Evolutionary conservation across 2,329 filamentous ascomycete species (phyloP).

Genomic region (Cucurbitaria berberidis): DNA sequence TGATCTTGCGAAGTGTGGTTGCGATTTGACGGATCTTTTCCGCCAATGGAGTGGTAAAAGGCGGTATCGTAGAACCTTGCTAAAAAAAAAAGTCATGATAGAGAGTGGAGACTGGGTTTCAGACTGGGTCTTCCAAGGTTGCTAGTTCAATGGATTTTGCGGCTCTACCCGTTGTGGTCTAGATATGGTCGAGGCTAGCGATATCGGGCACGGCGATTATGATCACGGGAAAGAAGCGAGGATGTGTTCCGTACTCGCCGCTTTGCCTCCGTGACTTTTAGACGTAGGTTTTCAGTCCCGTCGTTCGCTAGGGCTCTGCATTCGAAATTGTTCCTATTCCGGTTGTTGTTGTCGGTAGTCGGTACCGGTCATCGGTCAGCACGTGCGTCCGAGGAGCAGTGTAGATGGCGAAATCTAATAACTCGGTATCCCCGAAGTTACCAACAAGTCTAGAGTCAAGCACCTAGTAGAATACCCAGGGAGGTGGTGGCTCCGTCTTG

Average conservation of each 20-base stretch:
- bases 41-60: background rate
- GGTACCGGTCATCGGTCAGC: conserved; percentile 3
- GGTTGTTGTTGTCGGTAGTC: conserved; percentile 2
- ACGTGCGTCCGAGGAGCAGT: background rate
- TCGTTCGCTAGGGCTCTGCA: too few species aligned
- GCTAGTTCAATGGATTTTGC: conserved; percentile 4
- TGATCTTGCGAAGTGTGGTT: background rate
- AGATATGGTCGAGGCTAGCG: background rate
- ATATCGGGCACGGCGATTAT: conserved; percentile 1
- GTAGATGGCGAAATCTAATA: conserved; percentile 2
- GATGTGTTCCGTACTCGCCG: background rate
- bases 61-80: background rate
- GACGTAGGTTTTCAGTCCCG: too few species aligned
- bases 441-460: conserved; percentile 9
- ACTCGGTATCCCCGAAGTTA: conserved; percentile 16
- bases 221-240: background rate
- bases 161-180: conserved; percentile 12
- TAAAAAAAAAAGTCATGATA: background rate
- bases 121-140: too few species aligned
- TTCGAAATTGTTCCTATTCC: background rate
- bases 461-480: conserved; percentile 10
- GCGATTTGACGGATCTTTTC: background rate
- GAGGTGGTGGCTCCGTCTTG: conserved; percentile 3
- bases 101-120: background rate
- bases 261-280: background rate